These are phyloP conservation scores for Trichoderma brevicompactum DNA, from an alignment of 2,329 filamentous ascomycete genomes.

Conservation along the genomic window DNA sequence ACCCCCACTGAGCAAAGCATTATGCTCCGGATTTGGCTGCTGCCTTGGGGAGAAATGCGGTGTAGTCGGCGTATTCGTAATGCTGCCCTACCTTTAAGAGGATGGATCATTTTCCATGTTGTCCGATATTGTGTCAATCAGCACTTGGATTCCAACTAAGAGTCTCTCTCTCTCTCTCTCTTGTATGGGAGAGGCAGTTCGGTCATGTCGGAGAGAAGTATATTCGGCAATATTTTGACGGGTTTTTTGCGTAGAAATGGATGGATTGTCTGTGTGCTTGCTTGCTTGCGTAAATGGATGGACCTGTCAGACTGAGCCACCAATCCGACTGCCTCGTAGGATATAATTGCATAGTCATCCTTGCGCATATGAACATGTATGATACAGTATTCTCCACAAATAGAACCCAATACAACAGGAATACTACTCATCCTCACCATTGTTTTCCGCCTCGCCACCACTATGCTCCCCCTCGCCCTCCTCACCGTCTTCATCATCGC, in stretches of 20 bases:
- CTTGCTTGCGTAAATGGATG: background rate
- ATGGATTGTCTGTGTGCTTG: background rate
- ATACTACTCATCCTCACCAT: background rate
- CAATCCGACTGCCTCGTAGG: background rate
- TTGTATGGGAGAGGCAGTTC: background rate
- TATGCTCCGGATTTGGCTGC: background rate
- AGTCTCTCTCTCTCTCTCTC: background rate
- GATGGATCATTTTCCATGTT: background rate
- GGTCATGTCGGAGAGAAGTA: background rate
- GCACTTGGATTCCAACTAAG: background rate
- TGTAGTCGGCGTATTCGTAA: background rate
- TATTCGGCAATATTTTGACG: background rate
- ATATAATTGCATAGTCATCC: background rate
- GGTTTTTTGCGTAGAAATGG: background rate
- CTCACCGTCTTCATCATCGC: constrained; percentile 43
- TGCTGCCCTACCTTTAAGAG: background rate
- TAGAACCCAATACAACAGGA: background rate
- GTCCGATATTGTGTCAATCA: background rate
- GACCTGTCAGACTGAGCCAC: background rate
- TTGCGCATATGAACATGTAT: background rate
- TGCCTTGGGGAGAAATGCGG: background rate
- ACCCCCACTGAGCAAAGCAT: background rate
- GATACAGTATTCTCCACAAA: background rate
- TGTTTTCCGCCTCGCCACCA: constrained; percentile 5
- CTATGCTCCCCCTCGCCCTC: constrained; percentile 28